A percentile compares a stretch with the other conserved stretches of the same genome.
Conservation (phyloP, 345 rosid genomes). For the Eutrema yunnanense region DNA sequence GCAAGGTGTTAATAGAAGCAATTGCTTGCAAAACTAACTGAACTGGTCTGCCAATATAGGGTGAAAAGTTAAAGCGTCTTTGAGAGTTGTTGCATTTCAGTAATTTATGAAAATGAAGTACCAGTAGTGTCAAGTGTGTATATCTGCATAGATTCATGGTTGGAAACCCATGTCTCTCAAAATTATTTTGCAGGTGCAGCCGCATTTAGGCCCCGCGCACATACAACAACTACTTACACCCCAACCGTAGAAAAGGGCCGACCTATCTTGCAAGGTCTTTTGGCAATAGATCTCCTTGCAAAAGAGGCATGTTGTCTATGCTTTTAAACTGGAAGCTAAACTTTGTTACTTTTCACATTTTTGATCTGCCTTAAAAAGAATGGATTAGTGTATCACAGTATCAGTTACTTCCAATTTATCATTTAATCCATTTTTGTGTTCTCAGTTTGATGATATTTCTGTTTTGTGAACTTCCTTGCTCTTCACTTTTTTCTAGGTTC, state of each 20-base stretch:
- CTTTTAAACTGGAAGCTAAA: conserved; percentile 13
- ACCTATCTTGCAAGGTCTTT: conserved; percentile 94
- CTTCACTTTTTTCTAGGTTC: conserved; percentile 47
- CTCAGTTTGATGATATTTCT: conserved; percentile 1
- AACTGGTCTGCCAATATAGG: neutral
- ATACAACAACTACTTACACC: conserved; percentile 53
- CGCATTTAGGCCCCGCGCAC: conserved; percentile 91
- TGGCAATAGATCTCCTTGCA: conserved; percentile 92
- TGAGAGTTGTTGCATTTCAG: conserved; percentile 1
- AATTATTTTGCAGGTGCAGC: conserved; percentile 73
- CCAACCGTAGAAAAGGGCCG: conserved; percentile 85
- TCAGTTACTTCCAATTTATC: neutral
- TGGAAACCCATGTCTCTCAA: conserved; percentile 8
- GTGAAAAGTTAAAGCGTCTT: neutral
- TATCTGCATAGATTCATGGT: conserved; percentile 1
- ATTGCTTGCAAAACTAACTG: conserved; percentile 10
- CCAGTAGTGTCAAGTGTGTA: neutral
- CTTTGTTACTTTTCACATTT: conserved; percentile 1
- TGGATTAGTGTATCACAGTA: neutral
- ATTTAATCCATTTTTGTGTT: neutral
- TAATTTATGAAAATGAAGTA: neutral
- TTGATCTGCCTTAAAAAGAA: neutral
- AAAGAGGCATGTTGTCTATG: conserved; percentile 66
- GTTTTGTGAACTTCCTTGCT: conserved; percentile 8
- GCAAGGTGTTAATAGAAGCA: conserved; percentile 3